These are phyloP conservation scores for Podospora tetraspora DNA, from an alignment of 495 filamentous ascomycete genomes.

Conservation along the genomic window DNA sequence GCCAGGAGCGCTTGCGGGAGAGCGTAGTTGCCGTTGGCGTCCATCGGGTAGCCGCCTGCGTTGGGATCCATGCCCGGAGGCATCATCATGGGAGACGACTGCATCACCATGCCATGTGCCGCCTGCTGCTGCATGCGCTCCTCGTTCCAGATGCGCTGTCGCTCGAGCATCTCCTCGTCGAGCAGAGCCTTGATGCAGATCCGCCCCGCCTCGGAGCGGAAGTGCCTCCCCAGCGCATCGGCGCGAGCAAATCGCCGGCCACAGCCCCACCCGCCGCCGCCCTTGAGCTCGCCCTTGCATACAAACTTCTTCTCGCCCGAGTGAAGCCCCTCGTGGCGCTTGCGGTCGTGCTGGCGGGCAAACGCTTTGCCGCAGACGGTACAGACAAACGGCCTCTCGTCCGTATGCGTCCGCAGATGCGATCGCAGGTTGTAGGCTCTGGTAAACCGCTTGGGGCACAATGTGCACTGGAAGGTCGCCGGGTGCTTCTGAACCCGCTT, in stretches of 20 bases:
- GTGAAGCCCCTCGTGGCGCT: slow-evolving; percentile 85
- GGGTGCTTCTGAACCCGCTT: slow-evolving; percentile 94
- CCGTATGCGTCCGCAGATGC: slow-evolving; percentile 88
- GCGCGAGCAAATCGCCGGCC: slow-evolving; percentile 90
- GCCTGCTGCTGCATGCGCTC: slow-evolving; percentile 55
- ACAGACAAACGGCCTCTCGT: slow-evolving; percentile 91
- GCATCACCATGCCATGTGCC: slow-evolving; percentile 44
- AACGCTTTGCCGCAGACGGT: slow-evolving; percentile 96
- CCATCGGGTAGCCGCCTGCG: slow-evolving; percentile 42
- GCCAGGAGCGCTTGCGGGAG: slow-evolving; percentile 82
- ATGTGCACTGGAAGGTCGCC: slow-evolving; percentile 78
- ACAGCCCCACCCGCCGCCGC: slow-evolving; percentile 84
- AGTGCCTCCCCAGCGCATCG: slow-evolving; percentile 93
- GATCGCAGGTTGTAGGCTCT: slow-evolving; percentile 86
- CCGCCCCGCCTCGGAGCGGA: slow-evolving; percentile 89
- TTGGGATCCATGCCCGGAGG: slow-evolving; percentile 40
- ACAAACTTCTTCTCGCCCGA: slow-evolving; percentile 96
- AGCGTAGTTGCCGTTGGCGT: slow-evolving; percentile 54
- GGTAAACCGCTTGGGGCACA: slow-evolving; percentile 85
- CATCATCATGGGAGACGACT: slow-evolving; percentile 40
- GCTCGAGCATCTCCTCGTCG: slow-evolving; percentile 80
- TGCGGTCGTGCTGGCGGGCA: slow-evolving; percentile 87
- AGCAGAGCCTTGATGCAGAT: slow-evolving; percentile 94
- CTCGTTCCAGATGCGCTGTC: slow-evolving; percentile 61
- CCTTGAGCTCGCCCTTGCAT: slow-evolving; percentile 81